Evolutionary conservation across 306 rosid genomes (phyloP), one percentile per base, ranked within the genome.

Genomic region (Dalbergia cochinchinensis): DNA sequence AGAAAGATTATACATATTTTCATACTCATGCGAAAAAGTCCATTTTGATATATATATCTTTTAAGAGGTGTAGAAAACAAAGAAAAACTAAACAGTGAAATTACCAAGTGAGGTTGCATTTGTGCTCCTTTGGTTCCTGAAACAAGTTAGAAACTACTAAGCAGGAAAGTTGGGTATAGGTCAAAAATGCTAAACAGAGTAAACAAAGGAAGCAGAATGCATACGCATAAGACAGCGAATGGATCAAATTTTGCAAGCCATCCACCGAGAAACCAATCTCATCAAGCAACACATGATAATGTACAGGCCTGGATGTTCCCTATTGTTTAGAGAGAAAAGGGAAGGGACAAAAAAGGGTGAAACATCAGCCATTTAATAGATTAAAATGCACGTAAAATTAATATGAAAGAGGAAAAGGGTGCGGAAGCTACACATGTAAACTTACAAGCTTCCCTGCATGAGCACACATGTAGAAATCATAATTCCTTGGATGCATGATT

Each of bases 201-300:
- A 61, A 78, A 76, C 65, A 47, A 51, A 20, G 59, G 73, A 37
- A 72, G 42, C 50, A 5, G 78, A 89, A 58, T 66, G 78, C 96
- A 76, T 91, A 95, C 99, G 88, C 97, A 13, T 95, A 95, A 69
- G 87, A 90, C 42, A 92, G 86, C 9, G 93, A 92, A 73, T 89
- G 88, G 79, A 91, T 89, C 26, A 92, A 81, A 76, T 91, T 86
- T 85, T 95, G 98, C 84, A 95, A 76, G 71, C 53, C 94, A 70
- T 95, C 99, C 3, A 89, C 87, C 0, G 99, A 89, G 87, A 95
- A 91, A 73, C 97, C 99, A 51, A 92, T 95, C 89, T 95, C 98
- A 74, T 95, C 99, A 34, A 92, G 79, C 83, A 92, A 78, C 73
- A 92, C 97, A 53, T 92, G 97, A 83, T 92, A 95, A 82, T 91